phyloP scores from a whole-genome alignment of 139 green algal genomes.

The Auxenochlorella pyrenoidosa region DNA sequence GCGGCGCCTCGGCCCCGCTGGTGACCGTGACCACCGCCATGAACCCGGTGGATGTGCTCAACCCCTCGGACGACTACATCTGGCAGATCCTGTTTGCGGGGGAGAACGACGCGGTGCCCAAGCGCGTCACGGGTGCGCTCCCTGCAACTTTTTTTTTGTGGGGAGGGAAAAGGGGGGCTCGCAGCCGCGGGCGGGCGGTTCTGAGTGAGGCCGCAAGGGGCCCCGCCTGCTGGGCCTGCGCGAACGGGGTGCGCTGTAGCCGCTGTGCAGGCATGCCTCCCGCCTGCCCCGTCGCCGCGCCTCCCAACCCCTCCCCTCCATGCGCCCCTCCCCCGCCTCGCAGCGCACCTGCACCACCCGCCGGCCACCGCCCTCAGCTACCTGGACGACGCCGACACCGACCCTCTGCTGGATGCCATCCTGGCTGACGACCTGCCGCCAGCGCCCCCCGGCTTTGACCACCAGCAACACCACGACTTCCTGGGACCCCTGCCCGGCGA shows the following conservation, averaged over 20 bases:
- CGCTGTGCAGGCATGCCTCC: too few relatives aligned
- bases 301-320: too few relatives aligned
- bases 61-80: constrained; percentile 54
- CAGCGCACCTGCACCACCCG: constrained; percentile 40
- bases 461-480: not conserved
- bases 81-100: constrained; percentile 60
- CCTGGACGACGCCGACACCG: constrained; percentile 16
- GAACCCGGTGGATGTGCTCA: constrained; percentile 42
- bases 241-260: not conserved
- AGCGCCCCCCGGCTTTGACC: not conserved
- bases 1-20: constrained; percentile 29
- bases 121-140: constrained; percentile 46
- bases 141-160: too few relatives aligned
- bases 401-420: constrained; percentile 25
- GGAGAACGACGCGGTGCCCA: constrained; percentile 55
- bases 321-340: not conserved
- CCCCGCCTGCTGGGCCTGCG: not conserved
- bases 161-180: too few relatives aligned
- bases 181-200: too few relatives aligned
- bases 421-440: constrained; percentile 1
- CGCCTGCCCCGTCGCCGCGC: too few relatives aligned
- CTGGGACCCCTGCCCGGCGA: not conserved
- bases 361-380: constrained; percentile 7
- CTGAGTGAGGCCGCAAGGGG: too few relatives aligned
- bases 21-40: constrained; percentile 49